Evolutionary conservation across 345 rosid genomes (phyloP).

Genomic region (Gossypium bickii): DNA sequence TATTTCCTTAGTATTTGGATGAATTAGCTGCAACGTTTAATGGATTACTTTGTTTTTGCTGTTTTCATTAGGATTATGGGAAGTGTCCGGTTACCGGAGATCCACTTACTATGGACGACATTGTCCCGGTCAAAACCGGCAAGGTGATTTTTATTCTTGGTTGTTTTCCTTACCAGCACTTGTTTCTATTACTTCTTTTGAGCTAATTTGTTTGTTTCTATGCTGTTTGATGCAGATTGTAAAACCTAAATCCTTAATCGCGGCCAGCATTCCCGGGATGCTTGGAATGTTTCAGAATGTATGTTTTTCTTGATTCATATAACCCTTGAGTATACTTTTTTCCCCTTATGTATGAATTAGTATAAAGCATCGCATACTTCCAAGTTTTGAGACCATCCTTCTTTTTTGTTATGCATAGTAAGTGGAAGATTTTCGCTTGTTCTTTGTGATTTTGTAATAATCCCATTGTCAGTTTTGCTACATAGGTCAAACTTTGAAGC

Average conservation of each 20-base stretch:
- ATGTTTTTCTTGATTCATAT: constrained; percentile 15
- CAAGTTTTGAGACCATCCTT: background rate
- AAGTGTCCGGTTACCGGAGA: constrained; percentile 87
- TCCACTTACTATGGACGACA: constrained; percentile 65
- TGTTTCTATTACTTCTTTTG: background rate
- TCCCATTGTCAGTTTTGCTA: background rate
- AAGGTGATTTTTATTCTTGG: constrained; percentile 39
- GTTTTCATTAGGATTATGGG: constrained; percentile 60
- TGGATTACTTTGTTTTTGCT: background rate
- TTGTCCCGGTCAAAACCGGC: constrained; percentile 64
- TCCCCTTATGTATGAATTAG: background rate
- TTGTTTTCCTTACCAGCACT: background rate
- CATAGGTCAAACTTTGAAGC: background rate
- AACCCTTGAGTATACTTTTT: background rate
- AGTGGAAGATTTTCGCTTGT: background rate
- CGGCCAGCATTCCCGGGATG: constrained; percentile 97
- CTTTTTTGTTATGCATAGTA: background rate
- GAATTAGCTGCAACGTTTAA: constrained; percentile 15
- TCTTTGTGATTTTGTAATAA: background rate
- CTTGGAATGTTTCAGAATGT: constrained; percentile 94
- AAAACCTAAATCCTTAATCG: constrained; percentile 73
- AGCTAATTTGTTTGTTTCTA: constrained; percentile 1
- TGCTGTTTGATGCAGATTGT: constrained; percentile 51
- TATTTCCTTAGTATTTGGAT: background rate
- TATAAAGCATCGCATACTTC: background rate